Evolutionary conservation across 345 rosid species (phyloP).

Genomic region (Boechera stricta): DNA sequence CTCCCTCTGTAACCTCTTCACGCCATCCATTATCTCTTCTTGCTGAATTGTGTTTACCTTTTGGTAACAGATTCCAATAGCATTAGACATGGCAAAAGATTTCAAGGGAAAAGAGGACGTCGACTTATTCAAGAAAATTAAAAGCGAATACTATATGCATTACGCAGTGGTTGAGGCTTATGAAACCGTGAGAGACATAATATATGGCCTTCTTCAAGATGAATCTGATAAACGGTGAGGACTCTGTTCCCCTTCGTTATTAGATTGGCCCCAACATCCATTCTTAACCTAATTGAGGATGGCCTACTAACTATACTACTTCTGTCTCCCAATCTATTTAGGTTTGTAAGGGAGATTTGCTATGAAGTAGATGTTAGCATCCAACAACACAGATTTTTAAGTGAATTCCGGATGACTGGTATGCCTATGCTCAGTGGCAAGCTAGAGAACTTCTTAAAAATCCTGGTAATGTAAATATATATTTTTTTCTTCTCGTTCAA

Average conservation of each 20-base stretch:
- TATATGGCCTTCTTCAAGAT: constrained; percentile 69
- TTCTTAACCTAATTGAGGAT: constrained; percentile 19
- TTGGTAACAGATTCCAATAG: constrained; percentile 83
- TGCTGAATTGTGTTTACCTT: constrained; percentile 40
- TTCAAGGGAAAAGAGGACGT: constrained; percentile 73
- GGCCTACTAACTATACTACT: constrained; percentile 29
- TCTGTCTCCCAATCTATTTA: constrained; percentile 39
- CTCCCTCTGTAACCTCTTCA: constrained; percentile 31
- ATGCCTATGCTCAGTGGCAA: constrained; percentile 78
- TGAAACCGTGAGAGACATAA: constrained; percentile 68
- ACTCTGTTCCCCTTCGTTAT: background rate
- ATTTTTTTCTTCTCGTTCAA: background rate
- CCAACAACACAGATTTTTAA: constrained; percentile 56
- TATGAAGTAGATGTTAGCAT: constrained; percentile 59
- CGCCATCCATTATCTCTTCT: constrained; percentile 26
- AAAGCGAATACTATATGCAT: constrained; percentile 69
- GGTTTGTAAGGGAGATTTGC: constrained; percentile 66
- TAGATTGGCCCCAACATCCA: constrained; percentile 10
- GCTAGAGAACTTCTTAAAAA: constrained; percentile 71
- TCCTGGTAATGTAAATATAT: constrained; percentile 60
- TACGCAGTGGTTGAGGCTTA: constrained; percentile 86
- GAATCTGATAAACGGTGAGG: constrained; percentile 69
- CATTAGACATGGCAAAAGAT: constrained; percentile 99
- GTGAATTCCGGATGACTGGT: constrained; percentile 66
- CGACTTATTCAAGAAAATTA: constrained; percentile 80